A percentile compares a stretch with the other conserved stretches of the same genome.
These are phyloP conservation scores for Salix udensis DNA, from an alignment of 345 rosid genomes.

Conservation along the genomic window DNA sequence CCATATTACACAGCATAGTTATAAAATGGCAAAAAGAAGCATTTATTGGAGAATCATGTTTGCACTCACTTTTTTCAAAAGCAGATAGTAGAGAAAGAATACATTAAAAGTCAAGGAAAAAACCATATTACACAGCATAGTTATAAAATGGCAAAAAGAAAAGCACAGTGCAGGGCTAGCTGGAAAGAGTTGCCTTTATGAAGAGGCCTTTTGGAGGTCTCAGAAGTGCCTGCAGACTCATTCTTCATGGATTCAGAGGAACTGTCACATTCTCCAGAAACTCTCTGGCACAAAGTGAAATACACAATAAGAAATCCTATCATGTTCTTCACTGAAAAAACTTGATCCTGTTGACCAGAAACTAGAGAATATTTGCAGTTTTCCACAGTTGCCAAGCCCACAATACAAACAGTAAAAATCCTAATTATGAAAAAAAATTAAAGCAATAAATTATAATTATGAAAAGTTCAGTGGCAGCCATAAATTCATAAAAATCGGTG, in stretches of 20 bases:
- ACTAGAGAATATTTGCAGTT: neutral
- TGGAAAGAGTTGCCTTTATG: conserved; percentile 55
- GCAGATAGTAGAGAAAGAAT: neutral
- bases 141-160: neutral
- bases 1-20: conserved; percentile 2
- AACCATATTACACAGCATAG: conserved; percentile 1
- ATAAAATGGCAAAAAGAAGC: neutral
- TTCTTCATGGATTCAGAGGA: conserved; percentile 48
- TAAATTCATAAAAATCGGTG: neutral
- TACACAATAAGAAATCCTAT: conserved; percentile 15
- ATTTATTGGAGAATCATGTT: too few species aligned
- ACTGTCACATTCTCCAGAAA: conserved; percentile 57
- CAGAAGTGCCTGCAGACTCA: conserved; percentile 49
- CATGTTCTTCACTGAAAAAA: neutral
- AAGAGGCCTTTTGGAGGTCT: conserved; percentile 49
- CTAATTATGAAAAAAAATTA: neutral
- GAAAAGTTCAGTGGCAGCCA: neutral
- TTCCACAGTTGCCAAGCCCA: neutral
- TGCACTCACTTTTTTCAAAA: neutral
- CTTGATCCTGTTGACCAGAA: neutral
- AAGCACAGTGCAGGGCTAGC: neutral
- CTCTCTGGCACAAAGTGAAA: conserved; percentile 44
- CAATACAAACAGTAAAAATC: neutral
- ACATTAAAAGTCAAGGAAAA: neutral
- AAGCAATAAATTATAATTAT: neutral